Evolutionary conservation across 106 monocot species (phyloP), one percentile per base, ranked within the genome.

Genomic region (Hemerocallis citrina): DNA sequence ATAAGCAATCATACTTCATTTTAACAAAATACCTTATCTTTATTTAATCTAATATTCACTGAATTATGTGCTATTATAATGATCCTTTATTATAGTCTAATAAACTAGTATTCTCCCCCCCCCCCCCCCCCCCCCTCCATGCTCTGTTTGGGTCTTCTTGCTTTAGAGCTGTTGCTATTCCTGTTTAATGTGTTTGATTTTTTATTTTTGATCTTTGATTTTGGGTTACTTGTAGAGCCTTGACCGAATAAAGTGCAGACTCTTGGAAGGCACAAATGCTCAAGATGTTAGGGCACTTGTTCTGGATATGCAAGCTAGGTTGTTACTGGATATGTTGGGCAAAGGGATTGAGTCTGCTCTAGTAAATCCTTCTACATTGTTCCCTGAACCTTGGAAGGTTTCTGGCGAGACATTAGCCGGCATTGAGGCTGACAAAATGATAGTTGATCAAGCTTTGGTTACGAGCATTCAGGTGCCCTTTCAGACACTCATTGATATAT

Each of bases 281-380:
- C 96, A 88, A 79, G 96, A 98, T 80, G 96, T 98, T 11, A 74
- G 96, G 55, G 96, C 96, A 52, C 87, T 98, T 78, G 87, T 98
- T 38, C 77, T 98, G 36, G 96, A 98, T 68, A 98, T 98, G 96
- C 96, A 98, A 80, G 96, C 96, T 29, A 91, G 96, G 63, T 66
- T 98, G 46, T 54, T 98, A 46, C 72, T 98, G 44, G 91, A 98
- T 72, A 98, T 98, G 96, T 64, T 98, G 57, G 87, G 96, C 15
- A 98, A 92, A 67, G 96, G 96, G 67, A 98, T 98, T 70, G 96
- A 98, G 66, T 80, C 96, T 59, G 84, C 96, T 14, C 74, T 98
- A 49, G 57, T 87, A 59, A 98, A 92, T 64, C 96, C 96, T 64
- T 69, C 87, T 15, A 88, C 87, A 27, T 59, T 98, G 40, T 49